Conservation (phyloP, 805 yeast species). For the Hemisphaericaspora nanyangensis region DNA sequence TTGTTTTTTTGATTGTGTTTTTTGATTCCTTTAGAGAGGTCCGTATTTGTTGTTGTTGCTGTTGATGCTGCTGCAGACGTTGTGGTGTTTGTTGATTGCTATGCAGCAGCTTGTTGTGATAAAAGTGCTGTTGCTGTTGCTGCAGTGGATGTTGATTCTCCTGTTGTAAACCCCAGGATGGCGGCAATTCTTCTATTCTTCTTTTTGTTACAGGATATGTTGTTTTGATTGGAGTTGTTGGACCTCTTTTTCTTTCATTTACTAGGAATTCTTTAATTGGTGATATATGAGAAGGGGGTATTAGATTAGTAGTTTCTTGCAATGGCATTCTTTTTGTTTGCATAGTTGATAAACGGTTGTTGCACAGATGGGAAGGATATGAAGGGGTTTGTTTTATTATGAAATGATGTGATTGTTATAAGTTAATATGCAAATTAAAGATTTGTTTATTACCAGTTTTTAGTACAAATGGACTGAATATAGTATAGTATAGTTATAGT, state of each 20-base stretch:
- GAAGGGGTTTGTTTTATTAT: no score
- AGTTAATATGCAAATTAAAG: no score
- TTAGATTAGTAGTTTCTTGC: background rate
- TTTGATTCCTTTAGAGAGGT: no score
- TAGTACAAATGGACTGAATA: no score
- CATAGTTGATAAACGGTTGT: no score
- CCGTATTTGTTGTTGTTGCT: background rate
- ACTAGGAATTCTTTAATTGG: background rate
- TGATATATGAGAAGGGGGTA: background rate
- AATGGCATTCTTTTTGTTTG: background rate
- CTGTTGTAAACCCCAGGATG: no score
- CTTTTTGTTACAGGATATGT: constrained; percentile 1
- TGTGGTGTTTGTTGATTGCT: background rate
- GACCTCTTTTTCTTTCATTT: constrained; percentile 3
- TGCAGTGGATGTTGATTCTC: no score
- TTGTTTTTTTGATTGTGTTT: background rate
- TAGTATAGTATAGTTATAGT: no score
- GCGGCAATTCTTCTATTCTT: background rate
- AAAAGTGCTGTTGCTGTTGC: background rate
- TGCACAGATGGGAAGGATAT: no score
- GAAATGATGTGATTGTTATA: no score
- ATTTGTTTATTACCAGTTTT: no score
- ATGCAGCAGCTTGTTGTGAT: background rate
- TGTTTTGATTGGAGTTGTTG: constrained; percentile 1
- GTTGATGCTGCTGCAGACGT: background rate